Conservation (phyloP, 2,329 filamentous ascomycete species). For the Neonectria ditissima region DNA sequence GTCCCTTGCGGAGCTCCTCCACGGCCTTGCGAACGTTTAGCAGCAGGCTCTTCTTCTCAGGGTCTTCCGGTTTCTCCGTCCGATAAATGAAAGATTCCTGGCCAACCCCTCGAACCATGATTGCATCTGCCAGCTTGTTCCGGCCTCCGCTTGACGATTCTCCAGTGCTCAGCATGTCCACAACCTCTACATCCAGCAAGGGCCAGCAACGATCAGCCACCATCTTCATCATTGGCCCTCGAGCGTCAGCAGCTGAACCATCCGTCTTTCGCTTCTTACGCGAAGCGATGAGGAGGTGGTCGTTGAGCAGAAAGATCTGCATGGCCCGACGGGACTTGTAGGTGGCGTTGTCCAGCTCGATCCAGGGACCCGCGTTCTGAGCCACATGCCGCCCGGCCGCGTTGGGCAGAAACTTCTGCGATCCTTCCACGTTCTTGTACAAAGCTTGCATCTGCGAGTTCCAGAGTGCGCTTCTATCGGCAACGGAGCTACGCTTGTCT, state of each 20-base stretch:
- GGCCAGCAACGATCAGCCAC: conserved; percentile 96
- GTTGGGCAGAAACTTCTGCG: conserved; percentile 95
- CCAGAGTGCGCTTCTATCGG: conserved; percentile 74
- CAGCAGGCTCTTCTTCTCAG: conserved; percentile 83
- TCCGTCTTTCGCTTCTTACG: conserved; percentile 93
- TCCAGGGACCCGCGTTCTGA: conserved; percentile 92
- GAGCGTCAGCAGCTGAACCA: conserved; percentile 62
- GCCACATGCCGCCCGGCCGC: conserved; percentile 92
- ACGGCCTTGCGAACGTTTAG: conserved; percentile 93
- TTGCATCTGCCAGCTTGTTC: conserved; percentile 82
- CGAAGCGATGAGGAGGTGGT: conserved; percentile 90
- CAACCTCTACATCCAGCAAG: conserved; percentile 89
- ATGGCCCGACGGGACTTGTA: conserved; percentile 93
- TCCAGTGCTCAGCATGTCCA: conserved; percentile 81
- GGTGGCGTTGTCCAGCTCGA: conserved; percentile 96
- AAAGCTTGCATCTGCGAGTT: conserved; percentile 78
- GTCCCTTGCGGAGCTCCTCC: conserved; percentile 87
- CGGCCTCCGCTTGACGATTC: conserved; percentile 62
- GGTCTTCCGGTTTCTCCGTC: conserved; percentile 82
- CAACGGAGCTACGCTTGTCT: conserved; percentile 91
- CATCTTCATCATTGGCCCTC: conserved; percentile 76
- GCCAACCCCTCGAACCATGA: conserved; percentile 88
- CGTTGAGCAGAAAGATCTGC: conserved; percentile 92
- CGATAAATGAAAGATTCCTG: conserved; percentile 95
- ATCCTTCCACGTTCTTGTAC: conserved; percentile 98